Percentiles rank a stretch among this genome's conserved stretches.
Conservation (phyloP, 139 green algal species). For the Diplosphaera chodatii region DNA sequence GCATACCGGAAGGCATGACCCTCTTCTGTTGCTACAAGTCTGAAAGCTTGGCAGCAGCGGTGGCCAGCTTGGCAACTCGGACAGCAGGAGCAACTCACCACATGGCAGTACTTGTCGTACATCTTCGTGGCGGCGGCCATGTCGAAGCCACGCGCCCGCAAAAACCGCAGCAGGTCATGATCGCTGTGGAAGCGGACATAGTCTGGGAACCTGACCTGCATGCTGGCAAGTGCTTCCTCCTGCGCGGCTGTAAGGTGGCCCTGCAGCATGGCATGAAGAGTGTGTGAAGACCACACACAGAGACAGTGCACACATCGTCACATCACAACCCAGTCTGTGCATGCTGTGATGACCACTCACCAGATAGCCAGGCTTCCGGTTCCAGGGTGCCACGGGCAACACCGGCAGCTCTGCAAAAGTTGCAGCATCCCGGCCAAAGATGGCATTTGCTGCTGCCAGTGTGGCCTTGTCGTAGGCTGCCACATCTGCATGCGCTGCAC, state of each 20-base stretch:
- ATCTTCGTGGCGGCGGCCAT: conserved; percentile 32
- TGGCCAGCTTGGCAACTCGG: background rate
- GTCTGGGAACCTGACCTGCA: background rate
- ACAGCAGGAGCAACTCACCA: background rate
- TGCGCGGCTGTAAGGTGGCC: background rate
- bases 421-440: background rate
- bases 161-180: conserved; percentile 37
- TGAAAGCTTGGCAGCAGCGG: no score
- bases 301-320: background rate
- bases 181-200: background rate
- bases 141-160: conserved; percentile 50
- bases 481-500: background rate
- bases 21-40: no score
- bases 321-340: background rate
- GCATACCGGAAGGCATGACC: no score
- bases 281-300: background rate
- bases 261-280: no score
- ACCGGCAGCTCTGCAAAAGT: background rate
- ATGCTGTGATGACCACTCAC: background rate
- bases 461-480: background rate
- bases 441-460: background rate
- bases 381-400: background rate
- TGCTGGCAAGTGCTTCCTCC: background rate
- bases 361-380: background rate
- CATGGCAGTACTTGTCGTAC: conserved; percentile 16